A percentile compares a stretch with the other conserved stretches of the same genome.
Conservation (phyloP, 2,329 filamentous ascomycete genomes). For the Phoma sp. region DNA sequence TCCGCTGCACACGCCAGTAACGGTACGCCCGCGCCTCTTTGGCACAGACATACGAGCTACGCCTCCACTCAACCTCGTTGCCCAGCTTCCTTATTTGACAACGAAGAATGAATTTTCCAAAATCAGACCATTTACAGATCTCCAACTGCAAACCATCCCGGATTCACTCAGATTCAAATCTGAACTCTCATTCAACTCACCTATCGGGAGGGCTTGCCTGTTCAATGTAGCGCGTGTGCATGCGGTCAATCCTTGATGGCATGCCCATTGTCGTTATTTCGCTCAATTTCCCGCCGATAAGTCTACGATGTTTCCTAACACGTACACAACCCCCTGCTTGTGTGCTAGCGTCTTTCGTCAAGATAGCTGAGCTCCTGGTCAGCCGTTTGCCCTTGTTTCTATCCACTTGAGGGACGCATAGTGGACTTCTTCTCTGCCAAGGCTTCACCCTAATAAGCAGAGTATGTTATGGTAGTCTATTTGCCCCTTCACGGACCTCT, state of each 20-base stretch:
- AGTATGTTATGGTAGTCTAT: too few relatives aligned
- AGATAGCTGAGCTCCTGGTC: too few relatives aligned
- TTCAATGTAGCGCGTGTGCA: neutral
- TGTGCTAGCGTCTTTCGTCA: too few relatives aligned
- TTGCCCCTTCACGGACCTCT: too few relatives aligned
- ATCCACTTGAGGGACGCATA: too few relatives aligned
- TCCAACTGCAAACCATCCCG: neutral
- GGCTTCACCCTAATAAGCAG: too few relatives aligned
- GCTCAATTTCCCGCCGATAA: neutral
- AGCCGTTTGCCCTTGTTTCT: too few relatives aligned
- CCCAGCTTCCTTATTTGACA: neutral
- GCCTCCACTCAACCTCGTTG: neutral
- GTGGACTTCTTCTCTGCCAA: too few relatives aligned
- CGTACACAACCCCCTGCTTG: too few relatives aligned
- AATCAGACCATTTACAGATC: neutral
- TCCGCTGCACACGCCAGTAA: neutral
- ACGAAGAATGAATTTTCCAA: neutral
- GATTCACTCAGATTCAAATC: neutral
- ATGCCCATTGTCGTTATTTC: neutral
- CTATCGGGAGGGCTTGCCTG: slow-evolving; percentile 9
- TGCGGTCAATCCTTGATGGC: neutral
- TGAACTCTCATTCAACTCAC: neutral
- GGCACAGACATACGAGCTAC: neutral
- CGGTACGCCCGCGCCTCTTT: neutral
- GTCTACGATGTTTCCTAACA: neutral